A percentile compares a stretch with the other conserved stretches of the same genome.
phyloP scores from a whole-genome alignment of 2,329 filamentous ascomycete species.

The Paraphoma chrysanthemicola region DNA sequence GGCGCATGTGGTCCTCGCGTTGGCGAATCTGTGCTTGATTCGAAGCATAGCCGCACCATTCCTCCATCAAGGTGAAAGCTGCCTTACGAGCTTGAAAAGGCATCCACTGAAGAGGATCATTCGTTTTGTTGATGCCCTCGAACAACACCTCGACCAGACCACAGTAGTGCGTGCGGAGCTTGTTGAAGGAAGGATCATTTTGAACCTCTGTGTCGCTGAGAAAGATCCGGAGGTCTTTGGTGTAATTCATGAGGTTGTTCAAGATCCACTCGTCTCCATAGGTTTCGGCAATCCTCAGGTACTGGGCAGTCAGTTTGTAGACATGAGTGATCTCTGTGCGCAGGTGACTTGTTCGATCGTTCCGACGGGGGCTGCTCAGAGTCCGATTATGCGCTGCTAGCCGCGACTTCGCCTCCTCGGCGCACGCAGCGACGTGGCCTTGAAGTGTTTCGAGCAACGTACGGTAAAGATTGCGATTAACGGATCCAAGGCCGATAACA shows the following conservation, averaged over 20 bases:
- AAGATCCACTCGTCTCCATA: slow-evolving; percentile 90
- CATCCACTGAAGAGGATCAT: slow-evolving; percentile 91
- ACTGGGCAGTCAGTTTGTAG: slow-evolving; percentile 91
- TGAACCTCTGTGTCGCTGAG: slow-evolving; percentile 94
- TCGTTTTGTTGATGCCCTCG: slow-evolving; percentile 84
- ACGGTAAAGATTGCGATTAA: slow-evolving; percentile 92
- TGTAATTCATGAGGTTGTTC: slow-evolving; percentile 85
- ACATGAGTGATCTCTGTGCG: slow-evolving; percentile 96
- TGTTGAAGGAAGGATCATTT: slow-evolving; percentile 93
- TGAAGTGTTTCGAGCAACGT: slow-evolving; percentile 90
- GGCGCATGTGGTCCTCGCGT: slow-evolving; percentile 85
- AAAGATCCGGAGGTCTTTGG: slow-evolving; percentile 91
- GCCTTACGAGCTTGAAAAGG: slow-evolving; percentile 96
- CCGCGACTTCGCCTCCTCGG: slow-evolving; percentile 84
- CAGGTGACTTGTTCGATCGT: slow-evolving; percentile 82
- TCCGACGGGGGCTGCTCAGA: slow-evolving; percentile 77
- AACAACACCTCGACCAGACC: slow-evolving; percentile 92
- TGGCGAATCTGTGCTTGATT: slow-evolving; percentile 84
- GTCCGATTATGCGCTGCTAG: slow-evolving; percentile 80
- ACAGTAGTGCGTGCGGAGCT: slow-evolving; percentile 90
- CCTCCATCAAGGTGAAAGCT: slow-evolving; percentile 95
- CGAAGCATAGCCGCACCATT: slow-evolving; percentile 97
- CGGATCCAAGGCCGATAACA: slow-evolving; percentile 89
- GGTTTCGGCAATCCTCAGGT: slow-evolving; percentile 78
- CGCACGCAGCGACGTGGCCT: slow-evolving; percentile 83